phyloP scores from a whole-genome alignment of 2,329 filamentous ascomycete species.

The Penicillium corylophilum region DNA sequence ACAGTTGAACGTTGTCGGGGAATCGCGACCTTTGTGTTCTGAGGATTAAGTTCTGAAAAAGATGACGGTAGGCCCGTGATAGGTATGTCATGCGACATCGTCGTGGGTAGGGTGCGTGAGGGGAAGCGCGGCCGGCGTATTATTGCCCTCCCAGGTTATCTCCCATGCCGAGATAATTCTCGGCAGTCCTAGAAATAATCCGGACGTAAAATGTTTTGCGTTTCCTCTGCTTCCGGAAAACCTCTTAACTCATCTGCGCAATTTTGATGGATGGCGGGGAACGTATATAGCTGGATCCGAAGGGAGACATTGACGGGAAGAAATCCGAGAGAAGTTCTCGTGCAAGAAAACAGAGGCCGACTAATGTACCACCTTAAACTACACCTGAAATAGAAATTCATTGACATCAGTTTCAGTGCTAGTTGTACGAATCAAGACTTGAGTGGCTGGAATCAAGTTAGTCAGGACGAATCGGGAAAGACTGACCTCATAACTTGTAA shows the following conservation, averaged over 20 bases:
- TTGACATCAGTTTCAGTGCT: neutral
- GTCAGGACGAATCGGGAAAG: neutral
- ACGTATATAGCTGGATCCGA: neutral
- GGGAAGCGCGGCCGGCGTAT: neutral
- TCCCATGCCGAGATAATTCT: too few relatives aligned
- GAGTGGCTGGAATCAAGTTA: neutral
- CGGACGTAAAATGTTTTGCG: neutral
- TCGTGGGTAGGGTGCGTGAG: neutral
- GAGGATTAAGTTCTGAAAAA: neutral
- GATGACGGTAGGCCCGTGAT: neutral
- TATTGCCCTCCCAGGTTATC: neutral
- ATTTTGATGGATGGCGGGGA: neutral
- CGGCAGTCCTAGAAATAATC: neutral
- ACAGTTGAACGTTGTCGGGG: slow-evolving; percentile 25
- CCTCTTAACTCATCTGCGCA: neutral
- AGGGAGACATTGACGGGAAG: neutral
- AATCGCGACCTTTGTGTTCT: slow-evolving; percentile 32
- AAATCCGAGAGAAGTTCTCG: neutral
- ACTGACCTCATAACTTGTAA: neutral
- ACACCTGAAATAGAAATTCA: neutral
- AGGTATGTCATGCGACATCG: neutral
- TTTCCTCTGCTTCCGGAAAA: neutral
- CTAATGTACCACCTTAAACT: neutral
- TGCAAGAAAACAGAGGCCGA: neutral
- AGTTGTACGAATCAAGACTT: neutral